Evolutionary conservation across 2,329 filamentous ascomycete species (phyloP).

Genomic region (Pseudocercospora pini-densiflorae): DNA sequence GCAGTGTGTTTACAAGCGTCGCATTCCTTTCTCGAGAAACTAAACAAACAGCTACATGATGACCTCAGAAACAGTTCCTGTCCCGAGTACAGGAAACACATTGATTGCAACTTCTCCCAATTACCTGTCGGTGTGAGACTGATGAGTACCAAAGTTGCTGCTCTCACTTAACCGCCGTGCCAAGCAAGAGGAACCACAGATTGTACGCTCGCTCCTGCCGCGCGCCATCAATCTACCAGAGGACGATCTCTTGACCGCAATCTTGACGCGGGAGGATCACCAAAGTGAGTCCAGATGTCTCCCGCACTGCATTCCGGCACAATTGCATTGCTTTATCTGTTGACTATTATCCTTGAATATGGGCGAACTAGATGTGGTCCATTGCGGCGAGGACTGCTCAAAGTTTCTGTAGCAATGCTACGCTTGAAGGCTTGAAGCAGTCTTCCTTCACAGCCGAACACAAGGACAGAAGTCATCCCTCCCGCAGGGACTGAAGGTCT

Average conservation of each 20-base stretch:
- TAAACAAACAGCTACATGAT: conserved; percentile 1
- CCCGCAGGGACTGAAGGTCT: too few species aligned
- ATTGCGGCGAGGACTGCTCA: not conserved
- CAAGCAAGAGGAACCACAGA: conserved; percentile 9
- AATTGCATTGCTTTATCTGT: too few species aligned
- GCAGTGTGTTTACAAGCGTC: not conserved
- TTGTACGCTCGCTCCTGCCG: conserved; percentile 6
- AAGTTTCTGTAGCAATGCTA: too few species aligned
- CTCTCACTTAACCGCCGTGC: not conserved
- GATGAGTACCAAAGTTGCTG: not conserved
- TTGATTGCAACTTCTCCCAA: not conserved
- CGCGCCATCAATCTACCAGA: conserved; percentile 1
- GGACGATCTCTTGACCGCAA: conserved; percentile 4
- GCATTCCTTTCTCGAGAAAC: conserved; percentile 1
- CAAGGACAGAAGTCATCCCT: too few species aligned
- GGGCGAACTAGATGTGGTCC: not conserved
- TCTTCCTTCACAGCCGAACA: not conserved
- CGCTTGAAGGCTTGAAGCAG: too few species aligned
- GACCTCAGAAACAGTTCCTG: not conserved
- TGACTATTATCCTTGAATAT: not conserved
- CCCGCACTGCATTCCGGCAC: not conserved
- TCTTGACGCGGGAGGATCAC: not conserved
- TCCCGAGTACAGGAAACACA: not conserved
- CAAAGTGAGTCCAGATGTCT: not conserved
- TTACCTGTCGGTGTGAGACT: not conserved